phyloP scores from a whole-genome alignment of 257 asterid species.

The Solanum appendiculatum region DNA sequence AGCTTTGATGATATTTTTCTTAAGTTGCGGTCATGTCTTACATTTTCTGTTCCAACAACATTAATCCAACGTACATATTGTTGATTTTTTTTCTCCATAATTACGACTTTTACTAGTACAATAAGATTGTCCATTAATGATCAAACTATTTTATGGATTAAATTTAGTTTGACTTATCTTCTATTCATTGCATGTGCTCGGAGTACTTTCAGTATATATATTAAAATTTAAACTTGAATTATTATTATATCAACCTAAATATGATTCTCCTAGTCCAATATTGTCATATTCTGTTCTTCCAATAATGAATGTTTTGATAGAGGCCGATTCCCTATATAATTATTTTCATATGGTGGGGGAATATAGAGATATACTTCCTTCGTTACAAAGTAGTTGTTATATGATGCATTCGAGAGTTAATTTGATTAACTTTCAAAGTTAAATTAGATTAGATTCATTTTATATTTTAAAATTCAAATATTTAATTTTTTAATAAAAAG shows the following conservation, averaged over 20 bases:
- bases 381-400: no score
- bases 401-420: no score
- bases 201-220: neutral
- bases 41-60: neutral
- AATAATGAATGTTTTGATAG: neutral
- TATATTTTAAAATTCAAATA: no score
- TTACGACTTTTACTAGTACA: neutral
- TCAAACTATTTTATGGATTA: neutral
- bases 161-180: neutral
- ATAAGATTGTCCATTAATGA: neutral
- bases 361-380: neutral
- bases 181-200: neutral
- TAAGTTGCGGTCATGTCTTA: neutral
- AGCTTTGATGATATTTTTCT: no score
- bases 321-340: neutral
- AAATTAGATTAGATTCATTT: no score
- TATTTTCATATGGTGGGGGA: neutral
- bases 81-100: neutral
- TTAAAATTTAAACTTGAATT: neutral
- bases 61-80: neutral
- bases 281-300: neutral
- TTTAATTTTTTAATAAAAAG: neutral
- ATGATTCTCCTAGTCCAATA: neutral
- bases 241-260: neutral
- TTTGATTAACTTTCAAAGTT: no score